Evolutionary conservation across 108 stramenopile genomes (phyloP), one percentile per base, ranked within the genome.

Genomic region (Aurantiochytrium sp.): DNA sequence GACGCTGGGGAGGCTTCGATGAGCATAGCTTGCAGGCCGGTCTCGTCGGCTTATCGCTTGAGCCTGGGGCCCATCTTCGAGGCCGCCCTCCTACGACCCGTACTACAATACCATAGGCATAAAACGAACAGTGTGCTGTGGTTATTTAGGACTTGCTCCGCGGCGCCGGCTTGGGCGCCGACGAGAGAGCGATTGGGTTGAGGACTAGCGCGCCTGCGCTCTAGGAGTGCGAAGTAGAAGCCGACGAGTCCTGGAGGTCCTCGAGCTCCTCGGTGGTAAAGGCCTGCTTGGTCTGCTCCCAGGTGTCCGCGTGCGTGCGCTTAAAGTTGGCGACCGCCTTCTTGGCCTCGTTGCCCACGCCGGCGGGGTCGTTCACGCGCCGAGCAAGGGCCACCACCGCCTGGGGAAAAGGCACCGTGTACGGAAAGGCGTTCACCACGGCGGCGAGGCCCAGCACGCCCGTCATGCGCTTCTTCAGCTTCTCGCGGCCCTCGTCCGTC

Each of bases 381-480:
- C 45, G 39, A 27, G 73, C 73, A 24, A 81, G 73, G 6, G 73
- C 39, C 36, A 81, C 73, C 39, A 81, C 73, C 6, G 73, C 73
- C 39, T 81, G 42, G 0, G 73, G 73, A 3, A 81, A 81, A 6
- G 73, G 73, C 1, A 81, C 73, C 21, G 73, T 81, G 73, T 81
- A 81, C 73, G 73, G 73, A 30, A 81, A 81, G 45, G 73, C 73
- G 2, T 81, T 41, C 21, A 81, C 73, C 8, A 81, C 42, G 6
- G 73, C 73, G 30, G 73, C 39, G 39, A 81, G 73, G 24, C 73
- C 73, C 12, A 81, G 45, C 0, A 81, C 73, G 50, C 73, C 73
- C 6, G 73, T 81, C 73, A 81, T 81, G 39, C 73, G 73, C 4
- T 81, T 81, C 45, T 81, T 81, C 6, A 81, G 73, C 73, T 48